Percentiles rank a stretch among this genome's conserved stretches.
Evolutionary conservation across 2,329 filamentous ascomycete genomes (phyloP).

Genomic region (Elsinoe necatrix): DNA sequence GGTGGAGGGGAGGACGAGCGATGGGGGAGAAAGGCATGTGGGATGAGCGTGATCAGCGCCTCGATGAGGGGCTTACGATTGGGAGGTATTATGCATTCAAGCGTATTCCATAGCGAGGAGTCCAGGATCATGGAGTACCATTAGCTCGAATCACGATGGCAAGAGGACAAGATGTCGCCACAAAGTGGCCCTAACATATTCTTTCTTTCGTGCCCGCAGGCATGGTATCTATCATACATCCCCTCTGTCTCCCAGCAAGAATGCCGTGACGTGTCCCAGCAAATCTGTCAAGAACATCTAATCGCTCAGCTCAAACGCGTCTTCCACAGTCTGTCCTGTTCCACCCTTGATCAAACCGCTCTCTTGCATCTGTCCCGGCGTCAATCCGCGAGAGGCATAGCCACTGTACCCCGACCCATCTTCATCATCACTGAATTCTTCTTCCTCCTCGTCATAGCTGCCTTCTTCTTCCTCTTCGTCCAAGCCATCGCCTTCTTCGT

Average conservation of each 20-base stretch:
- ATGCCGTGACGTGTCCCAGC: not conserved
- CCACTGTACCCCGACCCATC: not conserved
- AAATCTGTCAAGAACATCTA: not conserved
- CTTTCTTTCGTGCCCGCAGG: not conserved
- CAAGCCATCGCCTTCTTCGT: constrained; percentile 3
- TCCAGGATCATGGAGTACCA: not conserved
- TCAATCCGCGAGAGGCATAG: constrained; percentile 10
- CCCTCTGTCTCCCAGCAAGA: not conserved
- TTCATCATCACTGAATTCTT: not conserved
- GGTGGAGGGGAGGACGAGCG: no score
- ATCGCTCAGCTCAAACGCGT: constrained; percentile 20
- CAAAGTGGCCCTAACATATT: not conserved
- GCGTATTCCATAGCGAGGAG: not conserved
- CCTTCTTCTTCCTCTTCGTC: constrained; percentile 2
- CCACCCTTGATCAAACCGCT: constrained; percentile 18
- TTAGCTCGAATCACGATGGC: not conserved
- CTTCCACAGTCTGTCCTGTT: constrained; percentile 18
- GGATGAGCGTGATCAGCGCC: no score
- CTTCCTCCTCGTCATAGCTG: constrained; percentile 4
- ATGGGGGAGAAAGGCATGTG: no score
- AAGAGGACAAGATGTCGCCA: not conserved
- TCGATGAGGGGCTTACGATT: no score
- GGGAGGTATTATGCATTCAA: no score
- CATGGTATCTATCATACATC: not conserved
- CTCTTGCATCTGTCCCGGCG: constrained; percentile 12